Percentiles rank a stretch among this genome's conserved stretches.
Evolutionary conservation across 176 grass and related monocot genomes (phyloP).

Genomic region (Olyra latifolia): DNA sequence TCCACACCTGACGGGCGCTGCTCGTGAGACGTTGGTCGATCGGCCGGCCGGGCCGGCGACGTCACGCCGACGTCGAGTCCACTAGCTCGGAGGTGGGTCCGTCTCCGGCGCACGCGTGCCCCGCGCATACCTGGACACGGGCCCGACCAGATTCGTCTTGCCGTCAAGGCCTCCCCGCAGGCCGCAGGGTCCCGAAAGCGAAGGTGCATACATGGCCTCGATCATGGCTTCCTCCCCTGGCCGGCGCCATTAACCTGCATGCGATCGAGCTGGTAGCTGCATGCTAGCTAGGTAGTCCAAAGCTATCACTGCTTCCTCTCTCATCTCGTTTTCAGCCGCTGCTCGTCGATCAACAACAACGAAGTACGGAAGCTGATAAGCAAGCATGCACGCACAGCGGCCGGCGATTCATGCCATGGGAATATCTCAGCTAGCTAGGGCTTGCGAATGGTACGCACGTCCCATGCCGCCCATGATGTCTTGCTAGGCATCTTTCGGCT

Average conservation of each 20-base stretch:
- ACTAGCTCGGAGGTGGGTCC: slow-evolving; percentile 10
- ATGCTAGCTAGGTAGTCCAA: neutral
- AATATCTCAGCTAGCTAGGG: neutral
- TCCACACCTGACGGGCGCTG: neutral
- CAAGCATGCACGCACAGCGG: neutral
- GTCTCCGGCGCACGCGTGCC: slow-evolving; percentile 41
- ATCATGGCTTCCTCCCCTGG: neutral
- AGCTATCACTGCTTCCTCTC: neutral
- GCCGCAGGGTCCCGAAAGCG: slow-evolving; percentile 29
- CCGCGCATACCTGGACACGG: slow-evolving; percentile 16
- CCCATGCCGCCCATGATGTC: neutral
- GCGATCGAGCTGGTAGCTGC: neutral
- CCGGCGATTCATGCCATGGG: neutral
- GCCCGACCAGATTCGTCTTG: slow-evolving; percentile 41
- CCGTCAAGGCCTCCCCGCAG: slow-evolving; percentile 16
- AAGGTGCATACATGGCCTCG: neutral
- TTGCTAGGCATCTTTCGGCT: slow-evolving; percentile 8
- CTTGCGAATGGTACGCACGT: neutral
- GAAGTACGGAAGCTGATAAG: neutral
- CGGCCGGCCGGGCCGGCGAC: neutral
- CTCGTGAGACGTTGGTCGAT: no score
- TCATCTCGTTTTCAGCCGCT: neutral
- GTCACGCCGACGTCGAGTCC: slow-evolving; percentile 50
- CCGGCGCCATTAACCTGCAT: neutral
- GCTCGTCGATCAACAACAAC: neutral